A percentile compares a stretch with the other conserved stretches of the same genome.
These are phyloP conservation scores for Aurantiochytrium sp. DNA, from an alignment of 108 stramenopile species.

Conservation along the genomic window DNA sequence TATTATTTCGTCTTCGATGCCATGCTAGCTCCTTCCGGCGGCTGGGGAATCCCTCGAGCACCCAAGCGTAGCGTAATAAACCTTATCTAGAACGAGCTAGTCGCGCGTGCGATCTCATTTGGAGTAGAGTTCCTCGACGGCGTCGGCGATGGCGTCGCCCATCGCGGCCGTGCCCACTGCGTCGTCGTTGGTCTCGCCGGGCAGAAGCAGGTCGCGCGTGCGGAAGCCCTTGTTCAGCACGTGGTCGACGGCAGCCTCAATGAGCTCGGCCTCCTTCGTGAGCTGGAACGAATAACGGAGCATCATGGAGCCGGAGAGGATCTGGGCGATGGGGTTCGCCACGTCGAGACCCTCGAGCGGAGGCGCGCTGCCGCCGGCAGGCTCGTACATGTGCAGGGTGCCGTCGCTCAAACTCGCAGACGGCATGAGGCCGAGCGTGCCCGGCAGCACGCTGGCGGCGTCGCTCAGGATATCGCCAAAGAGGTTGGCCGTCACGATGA, in stretches of 20 bases:
- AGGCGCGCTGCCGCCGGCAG: constrained; percentile 95
- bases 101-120: too few relatives aligned
- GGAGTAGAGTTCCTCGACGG: background rate
- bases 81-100: too few relatives aligned
- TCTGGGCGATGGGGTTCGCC: constrained; percentile 95
- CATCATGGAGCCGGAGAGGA: constrained; percentile 97
- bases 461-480: constrained; percentile 98
- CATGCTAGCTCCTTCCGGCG: too few relatives aligned
- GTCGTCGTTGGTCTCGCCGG: background rate
- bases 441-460: constrained; percentile 93
- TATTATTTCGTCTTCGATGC: too few relatives aligned
- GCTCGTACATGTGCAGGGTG: constrained; percentile 96
- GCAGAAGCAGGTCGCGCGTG: constrained; percentile 73
- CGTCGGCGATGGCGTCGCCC: background rate
- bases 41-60: too few relatives aligned
- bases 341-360: constrained; percentile 93
- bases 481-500: constrained; percentile 93
- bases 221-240: constrained; percentile 79
- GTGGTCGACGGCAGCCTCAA: constrained; percentile 81
- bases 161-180: background rate
- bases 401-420: constrained; percentile 86
- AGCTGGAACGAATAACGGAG: constrained; percentile 85
- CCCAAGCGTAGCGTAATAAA: too few relatives aligned
- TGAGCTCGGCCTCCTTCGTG: constrained; percentile 72
- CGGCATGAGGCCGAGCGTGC: constrained; percentile 93